Evolutionary conservation across 192 early-diverging fungal species (phyloP).

Genomic region (Backusella mclennaniae): DNA sequence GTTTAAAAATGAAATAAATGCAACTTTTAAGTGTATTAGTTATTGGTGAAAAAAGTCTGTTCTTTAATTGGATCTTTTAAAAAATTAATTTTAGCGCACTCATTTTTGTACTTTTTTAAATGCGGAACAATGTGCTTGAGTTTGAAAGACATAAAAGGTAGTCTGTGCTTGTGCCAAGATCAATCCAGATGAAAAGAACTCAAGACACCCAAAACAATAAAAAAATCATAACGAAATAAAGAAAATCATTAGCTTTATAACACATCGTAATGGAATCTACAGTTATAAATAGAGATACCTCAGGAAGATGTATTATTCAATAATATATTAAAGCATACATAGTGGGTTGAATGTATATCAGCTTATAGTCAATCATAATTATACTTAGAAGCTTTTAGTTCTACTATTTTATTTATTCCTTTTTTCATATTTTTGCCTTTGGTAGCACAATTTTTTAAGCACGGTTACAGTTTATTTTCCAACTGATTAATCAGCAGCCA

Average conservation of each 20-base stretch:
- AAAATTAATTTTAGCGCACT: not conserved
- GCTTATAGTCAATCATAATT: not conserved
- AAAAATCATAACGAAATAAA: not conserved
- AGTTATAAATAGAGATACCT: not conserved
- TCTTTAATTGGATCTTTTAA: not conserved
- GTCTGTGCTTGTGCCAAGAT: conserved; percentile 6
- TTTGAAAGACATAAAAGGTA: not conserved
- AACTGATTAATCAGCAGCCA: not conserved
- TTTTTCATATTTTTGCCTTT: not conserved
- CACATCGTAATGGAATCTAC: not conserved
- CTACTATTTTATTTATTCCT: not conserved
- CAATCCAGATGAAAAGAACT: not conserved
- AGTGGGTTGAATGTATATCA: not conserved
- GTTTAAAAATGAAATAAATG: too few species aligned
- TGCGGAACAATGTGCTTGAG: not conserved
- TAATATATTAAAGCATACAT: too few species aligned
- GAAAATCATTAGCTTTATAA: not conserved
- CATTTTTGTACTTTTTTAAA: not conserved
- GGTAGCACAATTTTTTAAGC: not conserved
- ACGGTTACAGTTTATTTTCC: not conserved
- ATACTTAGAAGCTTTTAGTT: not conserved
- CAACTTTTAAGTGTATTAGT: too few species aligned
- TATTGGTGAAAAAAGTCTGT: not conserved
- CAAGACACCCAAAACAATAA: not conserved
- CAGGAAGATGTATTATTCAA: not conserved